Evolutionary conservation across 179 eudicot genomes (phyloP).

Genomic region (Camellia oleifera): DNA sequence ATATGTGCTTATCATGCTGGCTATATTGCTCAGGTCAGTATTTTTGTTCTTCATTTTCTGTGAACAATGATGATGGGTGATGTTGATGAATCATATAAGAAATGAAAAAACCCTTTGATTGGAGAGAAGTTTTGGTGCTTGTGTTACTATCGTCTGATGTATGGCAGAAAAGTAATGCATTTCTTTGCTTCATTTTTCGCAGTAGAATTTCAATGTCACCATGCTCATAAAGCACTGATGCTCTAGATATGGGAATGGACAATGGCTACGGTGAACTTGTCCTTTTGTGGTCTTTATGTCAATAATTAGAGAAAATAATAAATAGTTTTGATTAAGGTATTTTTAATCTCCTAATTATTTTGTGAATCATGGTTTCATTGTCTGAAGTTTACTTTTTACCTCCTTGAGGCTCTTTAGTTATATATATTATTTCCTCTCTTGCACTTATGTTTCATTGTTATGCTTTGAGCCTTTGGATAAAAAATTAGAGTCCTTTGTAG

Average conservation of each 20-base stretch:
- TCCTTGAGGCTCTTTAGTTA: not conserved
- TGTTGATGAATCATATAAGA: not conserved
- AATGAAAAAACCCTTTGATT: not conserved
- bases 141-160: not conserved
- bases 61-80: not conserved
- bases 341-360: not conserved
- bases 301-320: too few relatives aligned
- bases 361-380: not conserved
- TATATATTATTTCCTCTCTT: not conserved
- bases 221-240: not conserved
- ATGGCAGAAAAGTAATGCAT: not conserved
- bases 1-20: conserved; percentile 90
- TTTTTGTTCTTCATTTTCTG: not conserved
- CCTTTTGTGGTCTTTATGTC: not conserved
- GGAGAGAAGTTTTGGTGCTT: not conserved
- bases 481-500: not conserved
- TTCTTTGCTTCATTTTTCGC: not conserved
- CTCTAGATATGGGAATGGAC: not conserved
- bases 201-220: not conserved
- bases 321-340: not conserved
- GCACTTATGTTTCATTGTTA: not conserved
- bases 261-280: not conserved
- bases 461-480: not conserved
- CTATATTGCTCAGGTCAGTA: conserved; percentile 77
- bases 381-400: not conserved